A percentile compares a stretch with the other conserved stretches of the same genome.
Conservation (phyloP, 2,329 filamentous ascomycete species). For the Aspergillus aculeatinus region DNA sequence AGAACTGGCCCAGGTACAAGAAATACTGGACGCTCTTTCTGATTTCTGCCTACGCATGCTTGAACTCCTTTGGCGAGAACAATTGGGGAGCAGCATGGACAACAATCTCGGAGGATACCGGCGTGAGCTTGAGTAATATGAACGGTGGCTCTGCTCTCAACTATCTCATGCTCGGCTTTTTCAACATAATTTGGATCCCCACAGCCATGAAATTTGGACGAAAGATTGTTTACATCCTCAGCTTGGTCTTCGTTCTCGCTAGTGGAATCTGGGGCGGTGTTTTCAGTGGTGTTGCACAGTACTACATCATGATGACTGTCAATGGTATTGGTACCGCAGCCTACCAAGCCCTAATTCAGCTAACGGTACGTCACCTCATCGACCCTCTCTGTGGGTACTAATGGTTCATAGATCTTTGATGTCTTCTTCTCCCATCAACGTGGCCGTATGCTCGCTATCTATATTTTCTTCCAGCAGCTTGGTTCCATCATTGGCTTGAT, state of each 20-base stretch:
- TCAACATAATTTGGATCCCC: conserved; percentile 43
- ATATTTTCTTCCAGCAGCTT: conserved; percentile 43
- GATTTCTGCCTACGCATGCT: conserved; percentile 42
- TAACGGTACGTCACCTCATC: conserved; percentile 27
- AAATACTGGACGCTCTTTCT: conserved; percentile 44
- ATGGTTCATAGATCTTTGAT: conserved; percentile 32
- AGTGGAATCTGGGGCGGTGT: conserved; percentile 35
- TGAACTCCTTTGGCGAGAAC: conserved; percentile 44
- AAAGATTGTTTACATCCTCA: conserved; percentile 38
- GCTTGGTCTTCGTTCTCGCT: conserved; percentile 31
- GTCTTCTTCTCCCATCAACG: conserved; percentile 43
- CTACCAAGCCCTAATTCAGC: conserved; percentile 42
- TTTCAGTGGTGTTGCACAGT: conserved; percentile 28
- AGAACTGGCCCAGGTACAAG: conserved; percentile 39
- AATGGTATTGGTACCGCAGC: conserved; percentile 39
- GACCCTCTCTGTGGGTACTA: neutral
- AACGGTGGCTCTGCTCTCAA: conserved; percentile 44
- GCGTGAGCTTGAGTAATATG: conserved; percentile 41
- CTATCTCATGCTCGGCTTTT: conserved; percentile 43
- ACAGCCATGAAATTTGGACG: conserved; percentile 36
- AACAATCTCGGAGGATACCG: conserved; percentile 40
- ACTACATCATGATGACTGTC: conserved; percentile 30
- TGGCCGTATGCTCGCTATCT: conserved; percentile 37
- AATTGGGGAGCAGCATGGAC: conserved; percentile 46
- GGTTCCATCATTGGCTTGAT: conserved; percentile 42